A percentile compares a stretch with the other conserved stretches of the same genome.
Conservation (phyloP, 345 rosid genomes). For the Kernera saxatilis region DNA sequence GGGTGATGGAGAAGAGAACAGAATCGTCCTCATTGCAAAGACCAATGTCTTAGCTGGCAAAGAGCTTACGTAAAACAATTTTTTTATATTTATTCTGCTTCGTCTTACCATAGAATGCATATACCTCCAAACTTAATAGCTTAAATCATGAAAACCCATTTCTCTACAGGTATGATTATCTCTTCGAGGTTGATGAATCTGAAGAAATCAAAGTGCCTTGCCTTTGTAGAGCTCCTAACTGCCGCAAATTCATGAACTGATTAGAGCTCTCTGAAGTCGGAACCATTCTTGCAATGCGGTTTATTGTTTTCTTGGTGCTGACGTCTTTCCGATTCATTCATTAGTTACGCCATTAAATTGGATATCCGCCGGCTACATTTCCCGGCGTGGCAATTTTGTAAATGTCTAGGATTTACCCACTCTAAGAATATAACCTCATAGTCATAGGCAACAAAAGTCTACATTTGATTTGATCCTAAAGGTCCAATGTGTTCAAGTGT, state of each 20-base stretch:
- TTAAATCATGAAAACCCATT: neutral
- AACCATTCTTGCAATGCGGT: constrained; percentile 11
- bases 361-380: constrained; percentile 2
- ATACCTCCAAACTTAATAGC: neutral
- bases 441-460: constrained; percentile 7
- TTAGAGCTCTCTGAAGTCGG: neutral
- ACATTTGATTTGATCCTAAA: neutral
- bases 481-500: neutral
- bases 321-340: constrained; percentile 13
- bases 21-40: constrained; percentile 87
- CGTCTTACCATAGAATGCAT: neutral
- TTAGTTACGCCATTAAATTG: constrained; percentile 4
- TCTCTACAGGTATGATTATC: constrained; percentile 72
- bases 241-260: constrained; percentile 74
- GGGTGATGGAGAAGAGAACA: constrained; percentile 59
- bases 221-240: constrained; percentile 67
- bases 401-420: constrained; percentile 11
- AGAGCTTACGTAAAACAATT: constrained; percentile 75
- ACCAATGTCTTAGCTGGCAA: constrained; percentile 62
- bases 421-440: neutral
- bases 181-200: constrained; percentile 74
- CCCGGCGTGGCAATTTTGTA: constrained; percentile 23
- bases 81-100: neutral
- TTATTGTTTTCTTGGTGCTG: neutral
- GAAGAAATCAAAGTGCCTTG: constrained; percentile 84